Conservation (phyloP, 1,139 yeast genomes). For the Scheffersomyces quercinus region DNA sequence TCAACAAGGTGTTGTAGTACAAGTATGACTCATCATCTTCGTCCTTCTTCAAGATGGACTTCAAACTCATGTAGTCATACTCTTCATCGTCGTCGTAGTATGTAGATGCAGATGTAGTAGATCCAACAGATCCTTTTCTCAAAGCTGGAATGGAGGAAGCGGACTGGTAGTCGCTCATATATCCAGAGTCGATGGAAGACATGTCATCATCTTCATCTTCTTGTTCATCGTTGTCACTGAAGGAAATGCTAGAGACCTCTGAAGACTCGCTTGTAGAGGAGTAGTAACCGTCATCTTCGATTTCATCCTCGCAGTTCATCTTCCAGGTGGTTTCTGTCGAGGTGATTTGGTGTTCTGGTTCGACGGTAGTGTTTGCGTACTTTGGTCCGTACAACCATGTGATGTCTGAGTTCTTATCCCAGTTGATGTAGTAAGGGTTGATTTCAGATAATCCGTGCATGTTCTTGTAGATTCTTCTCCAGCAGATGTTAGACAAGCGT, state of each 20-base stretch:
- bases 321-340: background rate
- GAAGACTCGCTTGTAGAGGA: slow-evolving; percentile 6
- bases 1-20: slow-evolving; percentile 1
- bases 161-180: slow-evolving; percentile 11
- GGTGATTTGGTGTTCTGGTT: background rate
- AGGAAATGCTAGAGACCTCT: background rate
- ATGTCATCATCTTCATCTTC: slow-evolving; percentile 2
- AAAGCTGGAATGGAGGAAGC: background rate
- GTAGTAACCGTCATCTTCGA: slow-evolving; percentile 6
- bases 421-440: slow-evolving; percentile 39
- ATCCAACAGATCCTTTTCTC: background rate
- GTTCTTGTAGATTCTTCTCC: slow-evolving; percentile 45
- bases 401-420: slow-evolving; percentile 46
- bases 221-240: background rate
- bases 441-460: slow-evolving; percentile 27
- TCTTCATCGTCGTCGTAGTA: slow-evolving; percentile 5
- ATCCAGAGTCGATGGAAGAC: slow-evolving; percentile 16
- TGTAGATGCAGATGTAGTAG: background rate
- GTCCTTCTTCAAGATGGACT: slow-evolving; percentile 7
- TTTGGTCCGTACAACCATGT: slow-evolving; percentile 52
- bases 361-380: slow-evolving; percentile 1
- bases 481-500: slow-evolving; percentile 40
- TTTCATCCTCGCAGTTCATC: slow-evolving; percentile 1
- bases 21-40: background rate
- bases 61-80: slow-evolving; percentile 10